Evolutionary conservation across 2,329 filamentous ascomycete genomes (phyloP), one percentile per base, ranked within the genome.

Genomic region (Ambrosiella cleistominuta): DNA sequence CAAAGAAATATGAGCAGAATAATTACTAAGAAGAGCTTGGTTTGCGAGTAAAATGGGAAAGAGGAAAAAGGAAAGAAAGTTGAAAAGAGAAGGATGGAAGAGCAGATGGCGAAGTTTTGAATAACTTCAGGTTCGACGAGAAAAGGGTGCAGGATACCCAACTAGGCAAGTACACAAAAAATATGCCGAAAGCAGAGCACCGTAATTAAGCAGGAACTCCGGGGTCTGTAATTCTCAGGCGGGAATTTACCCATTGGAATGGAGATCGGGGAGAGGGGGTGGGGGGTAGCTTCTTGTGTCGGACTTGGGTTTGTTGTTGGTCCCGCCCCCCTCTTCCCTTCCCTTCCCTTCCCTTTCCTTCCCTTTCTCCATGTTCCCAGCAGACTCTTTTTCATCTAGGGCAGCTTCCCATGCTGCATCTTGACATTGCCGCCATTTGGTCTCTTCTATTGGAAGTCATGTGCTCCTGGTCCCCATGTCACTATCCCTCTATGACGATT

Each of bases 11-110:
- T n/a, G 8, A 57, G 36, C 13, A 56, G 44, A 27, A 42, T 19
- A 57, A 36, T 13, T n/a, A 57, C 7, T 56, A 27, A 44, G 53
- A 55, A 47, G 56, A 54, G 27, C 17, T 17, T 27, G 44, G 40
- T 19, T 27, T 12, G 36, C 35, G 50, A 47, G 53, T 50, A 13
- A 42, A 54, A 53, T 49, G 54, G n/a, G 45, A 54, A 51, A 42
- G 45, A 38, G 36, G 59, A 59, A 60, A 64, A 63, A 57, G 58
- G 64, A 62, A 60, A 53, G 60, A 62, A 66, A 67, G 66, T 63
- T 63, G 62, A 60, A 61, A 68, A 65, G 68, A 64, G 66, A 68
- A 62, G 67, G 64, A 66, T 66, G 66, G 67, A 69, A 63, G 63
- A 66, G 66, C 27, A 67, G 66, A 64, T 62, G 50, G 59, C 52